These are phyloP conservation scores for Ceratocystis lukuohia DNA, from an alignment of 2,329 filamentous ascomycete genomes.

Conservation along the genomic window DNA sequence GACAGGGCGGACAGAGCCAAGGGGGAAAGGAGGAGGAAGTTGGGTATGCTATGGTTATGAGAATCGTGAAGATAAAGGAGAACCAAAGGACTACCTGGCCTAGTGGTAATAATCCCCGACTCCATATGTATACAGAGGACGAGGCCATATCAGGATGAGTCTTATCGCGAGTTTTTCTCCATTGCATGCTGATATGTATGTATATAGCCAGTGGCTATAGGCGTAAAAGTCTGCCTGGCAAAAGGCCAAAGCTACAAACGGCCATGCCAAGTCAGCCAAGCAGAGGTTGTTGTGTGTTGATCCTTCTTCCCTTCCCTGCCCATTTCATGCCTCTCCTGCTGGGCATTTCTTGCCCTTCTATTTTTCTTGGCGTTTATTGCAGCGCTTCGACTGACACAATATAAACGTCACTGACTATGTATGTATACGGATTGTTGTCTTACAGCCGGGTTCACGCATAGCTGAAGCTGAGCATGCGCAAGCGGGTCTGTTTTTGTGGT, in stretches of 20 bases:
- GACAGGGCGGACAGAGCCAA: not conserved
- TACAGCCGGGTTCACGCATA: not conserved
- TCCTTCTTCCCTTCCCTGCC: no score
- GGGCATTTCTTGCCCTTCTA: not conserved
- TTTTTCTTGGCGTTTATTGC: conserved; percentile 7
- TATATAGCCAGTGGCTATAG: no score
- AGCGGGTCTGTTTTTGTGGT: not conserved
- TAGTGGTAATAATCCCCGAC: no score
- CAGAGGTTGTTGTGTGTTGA: not conserved
- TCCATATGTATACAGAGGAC: no score
- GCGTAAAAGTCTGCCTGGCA: not conserved
- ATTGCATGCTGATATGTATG: no score
- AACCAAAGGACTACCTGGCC: no score
- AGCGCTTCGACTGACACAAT: not conserved
- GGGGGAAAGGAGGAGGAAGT: not conserved
- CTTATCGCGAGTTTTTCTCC: no score
- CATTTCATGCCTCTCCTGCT: not conserved
- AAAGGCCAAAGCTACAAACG: not conserved
- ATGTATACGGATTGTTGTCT: not conserved
- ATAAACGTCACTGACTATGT: not conserved
- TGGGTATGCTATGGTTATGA: not conserved
- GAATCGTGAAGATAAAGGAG: not conserved
- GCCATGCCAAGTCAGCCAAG: not conserved
- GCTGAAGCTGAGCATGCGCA: not conserved
- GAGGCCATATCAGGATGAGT: no score